phyloP scores from a whole-genome alignment of 768 basidiomycete species.

The Amanita polypyramis region DNA sequence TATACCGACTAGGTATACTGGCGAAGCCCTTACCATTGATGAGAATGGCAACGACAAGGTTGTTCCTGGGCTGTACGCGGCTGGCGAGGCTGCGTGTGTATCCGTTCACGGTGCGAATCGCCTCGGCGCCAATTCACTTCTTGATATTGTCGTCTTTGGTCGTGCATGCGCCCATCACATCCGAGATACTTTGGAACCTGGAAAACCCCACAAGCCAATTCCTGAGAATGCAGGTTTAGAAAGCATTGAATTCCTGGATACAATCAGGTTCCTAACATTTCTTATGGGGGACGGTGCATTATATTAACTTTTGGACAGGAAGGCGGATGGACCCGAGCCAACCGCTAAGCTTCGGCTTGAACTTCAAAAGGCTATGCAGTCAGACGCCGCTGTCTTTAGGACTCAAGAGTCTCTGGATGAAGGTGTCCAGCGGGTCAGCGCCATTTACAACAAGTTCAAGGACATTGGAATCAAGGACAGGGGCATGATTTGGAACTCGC shows the following conservation, averaged over 20 bases:
- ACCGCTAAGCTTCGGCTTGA: constrained; percentile 88
- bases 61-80: constrained; percentile 95
- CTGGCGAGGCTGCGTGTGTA: constrained; percentile 97
- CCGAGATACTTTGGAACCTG: constrained; percentile 79
- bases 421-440: constrained; percentile 78
- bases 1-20: constrained; percentile 97
- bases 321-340: constrained; percentile 67
- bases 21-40: constrained; percentile 87
- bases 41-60: constrained; percentile 85
- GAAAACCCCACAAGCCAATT: constrained; percentile 84
- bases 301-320: constrained; percentile 29
- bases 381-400: constrained; percentile 96
- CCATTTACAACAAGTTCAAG: constrained; percentile 82
- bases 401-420: constrained; percentile 86
- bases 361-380: constrained; percentile 99
- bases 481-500: constrained; percentile 99
- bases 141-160: constrained; percentile 98
- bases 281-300: background rate
- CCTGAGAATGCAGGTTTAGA: constrained; percentile 78
- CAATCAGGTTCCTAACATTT: constrained; percentile 44
- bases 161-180: constrained; percentile 99
- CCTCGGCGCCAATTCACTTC: constrained; percentile 96
- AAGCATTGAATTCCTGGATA: constrained; percentile 82
- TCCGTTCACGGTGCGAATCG: constrained; percentile 99
- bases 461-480: constrained; percentile 96